A percentile compares a stretch with the other conserved stretches of the same genome.
These are phyloP conservation scores for Secale cereale DNA, from an alignment of 176 grass and related monocot species.

Conservation along the genomic window DNA sequence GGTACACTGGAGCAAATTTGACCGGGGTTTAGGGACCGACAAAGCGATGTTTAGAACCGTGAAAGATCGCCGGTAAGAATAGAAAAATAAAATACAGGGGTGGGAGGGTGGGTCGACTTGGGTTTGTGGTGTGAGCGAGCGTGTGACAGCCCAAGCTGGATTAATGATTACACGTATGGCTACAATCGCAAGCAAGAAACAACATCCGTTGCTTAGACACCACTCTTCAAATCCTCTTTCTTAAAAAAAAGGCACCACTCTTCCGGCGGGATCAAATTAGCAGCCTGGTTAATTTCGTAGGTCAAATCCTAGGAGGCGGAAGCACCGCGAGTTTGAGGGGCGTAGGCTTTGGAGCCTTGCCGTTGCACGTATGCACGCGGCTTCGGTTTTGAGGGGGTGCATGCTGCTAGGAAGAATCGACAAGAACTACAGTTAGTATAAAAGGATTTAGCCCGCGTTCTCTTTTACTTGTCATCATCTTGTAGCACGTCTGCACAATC, in stretches of 20 bases:
- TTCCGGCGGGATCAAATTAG: background rate
- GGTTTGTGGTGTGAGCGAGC: background rate
- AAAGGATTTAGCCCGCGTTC: background rate
- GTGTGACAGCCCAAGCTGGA: constrained; percentile 12
- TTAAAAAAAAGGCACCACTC: background rate
- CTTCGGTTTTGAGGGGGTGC: background rate
- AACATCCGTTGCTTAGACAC: constrained; percentile 42
- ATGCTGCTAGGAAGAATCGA: background rate
- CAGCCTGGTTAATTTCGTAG: background rate
- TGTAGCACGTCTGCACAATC: background rate
- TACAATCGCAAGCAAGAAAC: constrained; percentile 25
- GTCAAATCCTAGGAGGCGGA: constrained; percentile 32
- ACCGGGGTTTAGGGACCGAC: constrained; percentile 48
- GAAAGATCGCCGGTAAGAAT: background rate
- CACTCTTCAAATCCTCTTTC: background rate
- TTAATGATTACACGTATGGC: constrained; percentile 15
- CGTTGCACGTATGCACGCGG: background rate
- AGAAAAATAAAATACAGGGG: background rate
- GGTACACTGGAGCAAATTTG: constrained; percentile 10
- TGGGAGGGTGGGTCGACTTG: background rate
- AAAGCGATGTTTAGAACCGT: constrained; percentile 48
- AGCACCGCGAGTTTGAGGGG: background rate
- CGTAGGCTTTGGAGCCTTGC: constrained; percentile 17
- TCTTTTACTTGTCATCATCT: background rate
- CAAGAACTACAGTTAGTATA: background rate